These are phyloP conservation scores for Withania somnifera DNA, from an alignment of 305 asterid species.

Conservation along the genomic window DNA sequence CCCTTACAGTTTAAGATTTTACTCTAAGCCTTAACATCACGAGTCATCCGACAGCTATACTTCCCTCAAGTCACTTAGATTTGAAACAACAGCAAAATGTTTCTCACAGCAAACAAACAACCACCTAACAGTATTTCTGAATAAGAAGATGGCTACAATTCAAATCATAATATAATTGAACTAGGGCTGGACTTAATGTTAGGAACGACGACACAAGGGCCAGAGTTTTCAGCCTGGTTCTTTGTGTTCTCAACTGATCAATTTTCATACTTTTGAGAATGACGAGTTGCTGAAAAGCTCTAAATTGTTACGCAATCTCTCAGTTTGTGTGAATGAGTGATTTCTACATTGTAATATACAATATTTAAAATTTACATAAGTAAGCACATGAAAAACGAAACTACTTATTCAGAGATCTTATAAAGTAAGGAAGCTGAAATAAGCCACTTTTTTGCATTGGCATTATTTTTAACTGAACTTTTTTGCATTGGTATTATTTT, in stretches of 20 bases:
- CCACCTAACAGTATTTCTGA: not conserved
- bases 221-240: not conserved
- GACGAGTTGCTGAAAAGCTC: not conserved
- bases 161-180: not conserved
- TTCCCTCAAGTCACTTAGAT: not conserved
- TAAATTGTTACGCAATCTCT: not conserved
- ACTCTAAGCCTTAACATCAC: not conserved
- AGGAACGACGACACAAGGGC: not conserved
- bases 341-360: not conserved
- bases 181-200: not conserved
- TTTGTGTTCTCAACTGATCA: not conserved
- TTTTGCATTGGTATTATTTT: too few species aligned
- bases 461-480: too few species aligned
- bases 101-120: not conserved
- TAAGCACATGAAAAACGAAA: not conserved
- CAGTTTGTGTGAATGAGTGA: not conserved
- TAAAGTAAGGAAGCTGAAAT: not conserved
- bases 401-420: not conserved
- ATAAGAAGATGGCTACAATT: not conserved
- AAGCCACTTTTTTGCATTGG: too few species aligned
- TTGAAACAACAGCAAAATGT: not conserved
- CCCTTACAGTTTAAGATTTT: not conserved
- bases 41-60: not conserved
- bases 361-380: too few species aligned
- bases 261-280: not conserved